Conservation (phyloP, 257 asterid genomes). For the Petrea volubilis region DNA sequence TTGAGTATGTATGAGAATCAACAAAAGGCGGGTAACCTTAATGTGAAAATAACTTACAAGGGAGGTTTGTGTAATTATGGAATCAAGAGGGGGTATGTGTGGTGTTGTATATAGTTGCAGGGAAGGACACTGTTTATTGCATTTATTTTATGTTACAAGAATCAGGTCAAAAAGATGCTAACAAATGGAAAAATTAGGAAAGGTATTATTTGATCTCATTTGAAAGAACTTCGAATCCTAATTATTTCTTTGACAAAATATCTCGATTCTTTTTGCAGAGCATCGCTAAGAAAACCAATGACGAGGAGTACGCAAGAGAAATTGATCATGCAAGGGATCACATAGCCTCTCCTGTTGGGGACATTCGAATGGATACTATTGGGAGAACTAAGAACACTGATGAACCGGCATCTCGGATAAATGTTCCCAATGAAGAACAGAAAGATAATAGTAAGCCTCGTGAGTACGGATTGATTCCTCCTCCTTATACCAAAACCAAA, state of each 20-base stretch:
- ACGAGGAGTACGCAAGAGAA: conserved; percentile 10
- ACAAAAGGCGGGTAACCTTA: too few relatives aligned
- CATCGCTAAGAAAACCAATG: conserved; percentile 15
- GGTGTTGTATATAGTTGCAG: too few relatives aligned
- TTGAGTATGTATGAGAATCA: too few relatives aligned
- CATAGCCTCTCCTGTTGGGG: conserved; percentile 25
- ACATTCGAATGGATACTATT: conserved; percentile 37
- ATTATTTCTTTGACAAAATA: not conserved
- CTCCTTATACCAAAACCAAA: conserved; percentile 50
- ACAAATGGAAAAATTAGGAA: too few relatives aligned
- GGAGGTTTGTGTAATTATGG: too few relatives aligned
- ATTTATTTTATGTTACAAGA: too few relatives aligned
- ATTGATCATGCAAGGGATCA: conserved; percentile 1
- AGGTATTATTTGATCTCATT: not conserved
- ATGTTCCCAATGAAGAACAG: conserved; percentile 32
- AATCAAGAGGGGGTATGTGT: too few relatives aligned
- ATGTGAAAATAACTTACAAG: too few relatives aligned
- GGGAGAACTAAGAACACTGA: conserved; percentile 5
- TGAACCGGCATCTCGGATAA: conserved; percentile 14
- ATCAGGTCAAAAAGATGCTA: too few relatives aligned
- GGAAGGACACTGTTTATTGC: too few relatives aligned
- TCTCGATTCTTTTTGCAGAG: conserved; percentile 38
- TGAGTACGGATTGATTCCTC: conserved; percentile 33
- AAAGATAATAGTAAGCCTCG: conserved; percentile 23
- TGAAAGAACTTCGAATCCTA: not conserved